These are phyloP conservation scores for Cornus controversa DNA, from an alignment of 148 eudicot genomes.

Conservation along the genomic window DNA sequence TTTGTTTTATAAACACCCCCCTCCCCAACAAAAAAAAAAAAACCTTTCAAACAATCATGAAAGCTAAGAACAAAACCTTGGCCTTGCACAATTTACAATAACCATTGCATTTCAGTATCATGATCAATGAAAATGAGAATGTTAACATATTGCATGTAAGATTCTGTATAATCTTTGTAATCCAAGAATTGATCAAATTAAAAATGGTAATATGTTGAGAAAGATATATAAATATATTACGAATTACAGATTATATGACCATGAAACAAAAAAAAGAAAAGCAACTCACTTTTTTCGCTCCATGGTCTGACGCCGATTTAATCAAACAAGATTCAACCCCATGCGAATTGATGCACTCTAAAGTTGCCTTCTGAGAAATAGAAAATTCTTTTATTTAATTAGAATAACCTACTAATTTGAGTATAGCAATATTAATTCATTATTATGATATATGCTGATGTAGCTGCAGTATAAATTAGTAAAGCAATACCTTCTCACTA, in stretches of 20 bases:
- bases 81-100: not conserved
- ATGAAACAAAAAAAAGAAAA: slow-evolving; percentile 6
- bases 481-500: slow-evolving; percentile 45
- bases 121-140: not conserved
- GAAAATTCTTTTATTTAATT: not conserved
- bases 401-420: not conserved
- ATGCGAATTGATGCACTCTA: slow-evolving; percentile 18
- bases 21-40: no score
- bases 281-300: slow-evolving; percentile 19
- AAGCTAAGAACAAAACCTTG: not conserved
- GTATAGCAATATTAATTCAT: not conserved
- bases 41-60: not conserved
- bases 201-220: not conserved
- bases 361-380: slow-evolving; percentile 21
- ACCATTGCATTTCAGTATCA: not conserved
- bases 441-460: not conserved
- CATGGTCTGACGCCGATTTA: slow-evolving; percentile 9
- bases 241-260: not conserved
- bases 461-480: slow-evolving; percentile 9
- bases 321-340: slow-evolving; percentile 4
- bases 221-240: not conserved
- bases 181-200: not conserved
- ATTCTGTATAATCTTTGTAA: not conserved
- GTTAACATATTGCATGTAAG: not conserved
- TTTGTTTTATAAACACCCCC: no score